These are phyloP conservation scores for Suhomyces bribrorum DNA, from an alignment of 1,139 yeast genomes.

Conservation along the genomic window DNA sequence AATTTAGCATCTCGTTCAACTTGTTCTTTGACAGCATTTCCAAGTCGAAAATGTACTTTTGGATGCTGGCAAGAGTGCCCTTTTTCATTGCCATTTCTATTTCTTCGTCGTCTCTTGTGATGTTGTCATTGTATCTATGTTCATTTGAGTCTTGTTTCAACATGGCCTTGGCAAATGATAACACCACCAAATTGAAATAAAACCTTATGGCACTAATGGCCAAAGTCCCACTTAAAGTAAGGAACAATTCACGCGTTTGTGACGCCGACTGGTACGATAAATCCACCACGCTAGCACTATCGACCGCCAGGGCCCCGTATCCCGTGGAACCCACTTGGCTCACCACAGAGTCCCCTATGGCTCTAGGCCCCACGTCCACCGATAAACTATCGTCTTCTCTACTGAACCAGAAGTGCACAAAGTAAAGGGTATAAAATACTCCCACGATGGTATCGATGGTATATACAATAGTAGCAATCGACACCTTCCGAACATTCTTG, in stretches of 20 bases:
- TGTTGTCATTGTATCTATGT: constrained; percentile 21
- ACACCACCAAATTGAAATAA: constrained; percentile 65
- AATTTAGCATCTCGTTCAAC: constrained; percentile 24
- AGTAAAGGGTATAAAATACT: constrained; percentile 68
- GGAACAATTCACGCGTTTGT: constrained; percentile 67
- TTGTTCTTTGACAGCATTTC: constrained; percentile 36
- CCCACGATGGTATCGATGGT: constrained; percentile 68
- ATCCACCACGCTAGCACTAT: constrained; percentile 13
- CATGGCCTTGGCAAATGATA: constrained; percentile 57
- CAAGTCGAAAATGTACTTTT: constrained; percentile 26
- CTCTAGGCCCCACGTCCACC: no score
- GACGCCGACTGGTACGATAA: constrained; percentile 62
- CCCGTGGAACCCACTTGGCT: not conserved
- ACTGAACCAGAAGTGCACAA: constrained; percentile 74
- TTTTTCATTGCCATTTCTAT: constrained; percentile 25
- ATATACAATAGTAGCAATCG: constrained; percentile 66
- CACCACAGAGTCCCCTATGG: constrained; percentile 2
- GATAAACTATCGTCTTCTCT: constrained; percentile 35
- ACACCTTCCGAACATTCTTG: constrained; percentile 43
- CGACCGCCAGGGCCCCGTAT: constrained; percentile 8
- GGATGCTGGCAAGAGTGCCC: constrained; percentile 25
- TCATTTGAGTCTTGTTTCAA: constrained; percentile 36
- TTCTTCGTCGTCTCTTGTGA: constrained; percentile 29
- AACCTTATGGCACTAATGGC: constrained; percentile 55
- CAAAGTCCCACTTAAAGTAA: constrained; percentile 60